These are phyloP conservation scores for Solanum pennellii DNA, from an alignment of 257 asterid genomes.

Conservation along the genomic window DNA sequence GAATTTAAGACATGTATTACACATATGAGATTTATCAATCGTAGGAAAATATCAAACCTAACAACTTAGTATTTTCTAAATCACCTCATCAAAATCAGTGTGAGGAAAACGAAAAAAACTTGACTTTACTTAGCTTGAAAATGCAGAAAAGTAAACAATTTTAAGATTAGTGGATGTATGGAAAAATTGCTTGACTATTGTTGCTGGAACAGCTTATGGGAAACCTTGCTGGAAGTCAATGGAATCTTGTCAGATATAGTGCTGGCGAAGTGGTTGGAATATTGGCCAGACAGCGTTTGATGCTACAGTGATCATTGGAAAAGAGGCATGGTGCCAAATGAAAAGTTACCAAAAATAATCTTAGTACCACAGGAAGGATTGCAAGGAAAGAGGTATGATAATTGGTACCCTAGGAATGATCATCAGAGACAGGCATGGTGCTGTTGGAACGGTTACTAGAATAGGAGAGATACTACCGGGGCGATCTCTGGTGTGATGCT, in stretches of 20 bases:
- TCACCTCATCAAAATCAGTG: not conserved
- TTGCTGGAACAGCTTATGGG: not conserved
- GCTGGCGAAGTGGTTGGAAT: not conserved
- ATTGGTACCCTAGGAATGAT: not conserved
- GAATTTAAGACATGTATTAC: not conserved
- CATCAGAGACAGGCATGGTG: not conserved
- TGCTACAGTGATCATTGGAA: not conserved
- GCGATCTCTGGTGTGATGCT: not conserved
- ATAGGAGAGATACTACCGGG: not conserved
- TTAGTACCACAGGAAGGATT: not conserved
- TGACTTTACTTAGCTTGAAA: not conserved
- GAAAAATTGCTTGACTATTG: not conserved
- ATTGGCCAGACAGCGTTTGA: not conserved
- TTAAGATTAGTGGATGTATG: not conserved
- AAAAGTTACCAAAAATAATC: not conserved
- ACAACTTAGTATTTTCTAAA: not conserved
- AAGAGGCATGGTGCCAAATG: not conserved
- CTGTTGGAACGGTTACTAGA: not conserved
- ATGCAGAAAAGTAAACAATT: not conserved
- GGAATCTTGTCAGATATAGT: not conserved
- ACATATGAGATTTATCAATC: not conserved
- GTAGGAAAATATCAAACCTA: not conserved
- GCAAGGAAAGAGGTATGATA: not conserved
- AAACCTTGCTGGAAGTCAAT: not conserved
- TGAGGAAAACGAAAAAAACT: not conserved